Evolutionary conservation across 1,284 basidiomycete genomes (phyloP).

Genomic region (Cystobasidiaceae sp.): DNA sequence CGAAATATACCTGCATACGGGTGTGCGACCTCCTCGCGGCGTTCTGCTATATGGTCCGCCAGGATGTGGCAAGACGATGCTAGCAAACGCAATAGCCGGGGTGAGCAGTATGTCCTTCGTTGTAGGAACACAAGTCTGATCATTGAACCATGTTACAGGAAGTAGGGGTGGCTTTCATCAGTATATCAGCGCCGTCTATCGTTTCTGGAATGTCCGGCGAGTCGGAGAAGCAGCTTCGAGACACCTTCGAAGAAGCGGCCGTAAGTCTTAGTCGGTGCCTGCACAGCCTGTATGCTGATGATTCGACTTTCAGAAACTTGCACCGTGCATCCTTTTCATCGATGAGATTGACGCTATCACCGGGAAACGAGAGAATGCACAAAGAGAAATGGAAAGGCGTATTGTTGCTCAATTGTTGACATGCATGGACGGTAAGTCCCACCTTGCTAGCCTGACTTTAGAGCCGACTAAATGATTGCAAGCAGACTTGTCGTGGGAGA

Average conservation of each 20-base stretch:
- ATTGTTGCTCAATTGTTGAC: conserved; percentile 97
- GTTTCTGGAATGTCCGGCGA: conserved; percentile 98
- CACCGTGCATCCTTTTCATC: conserved; percentile 85
- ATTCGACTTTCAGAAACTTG: conserved; percentile 58
- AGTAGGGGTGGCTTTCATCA: conserved; percentile 85
- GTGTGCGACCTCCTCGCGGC: conserved; percentile 87
- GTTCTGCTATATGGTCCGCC: conserved; percentile 92
- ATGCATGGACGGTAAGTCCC: conserved; percentile 87
- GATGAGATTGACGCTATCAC: conserved; percentile 99
- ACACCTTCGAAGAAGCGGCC: conserved; percentile 94
- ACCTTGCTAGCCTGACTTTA: not conserved
- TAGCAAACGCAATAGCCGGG: conserved; percentile 89
- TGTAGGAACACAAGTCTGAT: not conserved
- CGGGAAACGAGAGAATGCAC: conserved; percentile 92
- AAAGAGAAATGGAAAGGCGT: conserved; percentile 93
- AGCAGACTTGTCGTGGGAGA: conserved; percentile 82
- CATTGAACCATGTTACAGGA: conserved; percentile 56
- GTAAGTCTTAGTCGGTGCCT: conserved; percentile 49
- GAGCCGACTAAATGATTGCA: conserved; percentile 10
- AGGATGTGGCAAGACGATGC: conserved; percentile 89
- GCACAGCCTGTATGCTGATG: not conserved
- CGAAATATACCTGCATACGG: conserved; percentile 88
- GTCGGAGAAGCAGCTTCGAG: conserved; percentile 88
- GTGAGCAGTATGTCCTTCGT: conserved; percentile 54
- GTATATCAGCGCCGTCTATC: conserved; percentile 85